These are phyloP conservation scores for Trypanosoma boissoni DNA, from an alignment of 208 protist species.

Conservation along the genomic window DNA sequence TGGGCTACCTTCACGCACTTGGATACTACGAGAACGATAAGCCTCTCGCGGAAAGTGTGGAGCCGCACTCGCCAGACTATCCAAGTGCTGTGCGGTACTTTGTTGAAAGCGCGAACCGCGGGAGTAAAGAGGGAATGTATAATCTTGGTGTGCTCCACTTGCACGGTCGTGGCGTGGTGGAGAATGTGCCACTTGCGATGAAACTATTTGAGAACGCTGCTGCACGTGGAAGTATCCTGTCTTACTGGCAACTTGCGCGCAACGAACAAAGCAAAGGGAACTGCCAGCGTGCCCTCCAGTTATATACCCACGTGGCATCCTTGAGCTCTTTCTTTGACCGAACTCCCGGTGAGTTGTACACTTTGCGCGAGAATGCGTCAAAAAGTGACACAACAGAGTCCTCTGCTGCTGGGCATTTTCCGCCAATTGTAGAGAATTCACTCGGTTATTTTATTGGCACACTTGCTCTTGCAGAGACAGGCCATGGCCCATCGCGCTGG, in stretches of 20 bases:
- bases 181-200: slow-evolving; percentile 30
- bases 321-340: slow-evolving; percentile 48
- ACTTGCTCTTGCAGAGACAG: slow-evolving; percentile 55
- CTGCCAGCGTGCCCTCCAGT: slow-evolving; percentile 32
- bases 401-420: slow-evolving; percentile 10
- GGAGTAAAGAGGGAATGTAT: slow-evolving; percentile 56
- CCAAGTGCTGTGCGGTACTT: slow-evolving; percentile 51
- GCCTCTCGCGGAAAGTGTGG: slow-evolving; percentile 6
- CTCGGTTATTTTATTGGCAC: slow-evolving; percentile 47
- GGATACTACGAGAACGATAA: slow-evolving; percentile 51
- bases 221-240: slow-evolving; percentile 50
- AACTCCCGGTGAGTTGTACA: slow-evolving; percentile 9
- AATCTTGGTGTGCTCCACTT: slow-evolving; percentile 79
- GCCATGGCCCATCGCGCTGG: slow-evolving; percentile 12
- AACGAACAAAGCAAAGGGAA: slow-evolving; percentile 20
- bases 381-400: no score
- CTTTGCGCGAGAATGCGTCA: slow-evolving; percentile 19
- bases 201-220: slow-evolving; percentile 40
- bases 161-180: slow-evolving; percentile 51
- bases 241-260: slow-evolving; percentile 71
- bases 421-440: slow-evolving; percentile 14
- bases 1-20: slow-evolving; percentile 82
- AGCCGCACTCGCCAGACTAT: slow-evolving; percentile 38
- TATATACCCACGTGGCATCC: slow-evolving; percentile 38
- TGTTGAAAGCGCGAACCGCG: slow-evolving; percentile 12